Base-by-base conservation (phyloP, 495 filamentous ascomycete genomes). In the Trichoderma orchidacearum region DNA sequence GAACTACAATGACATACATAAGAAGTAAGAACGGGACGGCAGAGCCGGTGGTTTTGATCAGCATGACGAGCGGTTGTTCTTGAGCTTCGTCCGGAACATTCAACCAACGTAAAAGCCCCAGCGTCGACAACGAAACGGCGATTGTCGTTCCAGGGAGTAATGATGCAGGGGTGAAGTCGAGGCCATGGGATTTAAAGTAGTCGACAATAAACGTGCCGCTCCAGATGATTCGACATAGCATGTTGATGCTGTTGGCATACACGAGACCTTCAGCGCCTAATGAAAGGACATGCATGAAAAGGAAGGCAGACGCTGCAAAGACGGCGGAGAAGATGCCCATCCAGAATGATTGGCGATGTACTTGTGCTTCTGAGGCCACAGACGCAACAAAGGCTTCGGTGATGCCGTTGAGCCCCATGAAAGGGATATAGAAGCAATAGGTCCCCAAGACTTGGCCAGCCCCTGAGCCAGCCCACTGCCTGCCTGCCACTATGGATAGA, bases 361-460 rank as follows among this genome's bases (percentile, higher is more conserved):
- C 77, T 52, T 96, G 76, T 1, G 68, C 59, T 55, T 84, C 71
- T 5, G 75, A 84, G 0, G 93, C 91, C 21, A 92, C 85, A 23
- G 87, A 86, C 6, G 89, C 82, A 11, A 97, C 89, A 59, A 97
- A 97, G 0, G 92, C 89, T 70, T 99, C 93, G 2, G 84, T 80
- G 29, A 96, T 82, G 36, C 93, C 93, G 64, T 99, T 99, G 59
- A 95, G 68, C 1, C 90, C 94, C 0, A 99, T 73, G 5, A 97
- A 79, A 15, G 93, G 93, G 58, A 99, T 89, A 66, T 96, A 96
- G 64, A 86, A 88, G 70, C 86, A 90, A 70, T 96, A 98, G 1
- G 77, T 75, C 0, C 86, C 78, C 9, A 98, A 74, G 5, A 90
- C 80, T 1, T 58, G 59, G 3, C 75, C 77, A n/a, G 81, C 80